phyloP scores from a whole-genome alignment of 768 basidiomycete species.

The Calocera cornea region DNA sequence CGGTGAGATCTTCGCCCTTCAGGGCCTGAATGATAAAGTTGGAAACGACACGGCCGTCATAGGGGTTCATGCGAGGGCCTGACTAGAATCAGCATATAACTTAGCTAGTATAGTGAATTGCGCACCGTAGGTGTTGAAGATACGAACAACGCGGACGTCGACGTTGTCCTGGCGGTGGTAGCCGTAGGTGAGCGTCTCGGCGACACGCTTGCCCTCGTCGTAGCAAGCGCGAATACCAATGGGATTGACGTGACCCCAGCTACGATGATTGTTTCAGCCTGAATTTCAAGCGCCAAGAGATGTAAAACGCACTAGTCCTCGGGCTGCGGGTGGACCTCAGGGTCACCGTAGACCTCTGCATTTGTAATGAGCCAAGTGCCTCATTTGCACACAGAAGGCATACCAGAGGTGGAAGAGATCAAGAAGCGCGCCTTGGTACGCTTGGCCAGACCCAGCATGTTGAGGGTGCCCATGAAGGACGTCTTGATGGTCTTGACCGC shows the following conservation, averaged over 20 bases:
- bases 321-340: conserved; percentile 90
- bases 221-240: conserved; percentile 99
- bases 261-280: conserved; percentile 22
- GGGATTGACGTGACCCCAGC: conserved; percentile 98
- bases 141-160: conserved; percentile 91
- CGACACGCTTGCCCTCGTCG: conserved; percentile 98
- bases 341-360: conserved; percentile 93
- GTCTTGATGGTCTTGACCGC: conserved; percentile 98
- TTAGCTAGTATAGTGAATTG: background rate
- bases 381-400: conserved; percentile 14
- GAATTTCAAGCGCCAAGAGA: background rate
- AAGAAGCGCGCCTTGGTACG: conserved; percentile 95
- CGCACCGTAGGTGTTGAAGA: conserved; percentile 89
- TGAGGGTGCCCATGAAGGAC: conserved; percentile 93
- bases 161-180: conserved; percentile 91
- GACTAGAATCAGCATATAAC: conserved; percentile 7
- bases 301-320: conserved; percentile 71
- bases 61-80: conserved; percentile 59
- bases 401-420: conserved; percentile 87
- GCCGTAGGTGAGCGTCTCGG: conserved; percentile 93
- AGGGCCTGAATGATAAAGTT: conserved; percentile 98
- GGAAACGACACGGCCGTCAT: conserved; percentile 93
- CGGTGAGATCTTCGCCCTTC: conserved; percentile 91
- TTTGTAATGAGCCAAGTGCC: background rate
- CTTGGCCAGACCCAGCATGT: conserved; percentile 97